A percentile compares a stretch with the other conserved stretches of the same genome.
Conservation (phyloP, 73 alveolate species). For the Paramecium sexaurelia region DNA sequence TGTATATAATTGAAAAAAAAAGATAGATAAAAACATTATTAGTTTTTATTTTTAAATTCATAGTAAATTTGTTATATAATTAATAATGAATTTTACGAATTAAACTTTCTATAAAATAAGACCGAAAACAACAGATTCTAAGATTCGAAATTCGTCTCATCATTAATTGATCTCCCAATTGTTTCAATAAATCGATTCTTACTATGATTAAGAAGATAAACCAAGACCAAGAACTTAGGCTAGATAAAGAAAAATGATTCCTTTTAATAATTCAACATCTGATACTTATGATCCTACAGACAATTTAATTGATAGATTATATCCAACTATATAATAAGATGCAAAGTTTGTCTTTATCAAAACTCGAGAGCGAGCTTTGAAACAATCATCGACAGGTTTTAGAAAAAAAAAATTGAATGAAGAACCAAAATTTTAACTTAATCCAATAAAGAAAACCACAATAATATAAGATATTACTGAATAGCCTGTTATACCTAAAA, state of each 20-base stretch:
- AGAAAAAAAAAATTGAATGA: not conserved
- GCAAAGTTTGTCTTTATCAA: slow-evolving; percentile 1
- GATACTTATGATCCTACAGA: slow-evolving; percentile 1
- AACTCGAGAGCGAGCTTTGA: not conserved
- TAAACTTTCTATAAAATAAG: not conserved
- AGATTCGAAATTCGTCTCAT: not conserved
- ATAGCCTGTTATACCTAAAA: not conserved
- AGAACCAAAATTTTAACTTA: not conserved
- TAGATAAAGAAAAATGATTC: not conserved
- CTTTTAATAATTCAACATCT: not conserved
- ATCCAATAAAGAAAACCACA: not conserved
- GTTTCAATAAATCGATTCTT: not conserved
- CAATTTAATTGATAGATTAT: not conserved
- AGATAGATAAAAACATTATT: not conserved
- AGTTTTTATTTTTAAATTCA: not conserved
- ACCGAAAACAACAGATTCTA: not conserved
- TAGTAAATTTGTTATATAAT: not conserved
- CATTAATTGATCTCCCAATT: not conserved
- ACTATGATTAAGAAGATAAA: not conserved
- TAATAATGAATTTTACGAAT: not conserved
- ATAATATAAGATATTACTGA: not conserved
- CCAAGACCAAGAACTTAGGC: not conserved
- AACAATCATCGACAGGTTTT: not conserved
- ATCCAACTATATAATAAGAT: not conserved
- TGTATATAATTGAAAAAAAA: not conserved